Conservation (phyloP, 2,329 filamentous ascomycete species). For the Colletotrichum spinosum region DNA sequence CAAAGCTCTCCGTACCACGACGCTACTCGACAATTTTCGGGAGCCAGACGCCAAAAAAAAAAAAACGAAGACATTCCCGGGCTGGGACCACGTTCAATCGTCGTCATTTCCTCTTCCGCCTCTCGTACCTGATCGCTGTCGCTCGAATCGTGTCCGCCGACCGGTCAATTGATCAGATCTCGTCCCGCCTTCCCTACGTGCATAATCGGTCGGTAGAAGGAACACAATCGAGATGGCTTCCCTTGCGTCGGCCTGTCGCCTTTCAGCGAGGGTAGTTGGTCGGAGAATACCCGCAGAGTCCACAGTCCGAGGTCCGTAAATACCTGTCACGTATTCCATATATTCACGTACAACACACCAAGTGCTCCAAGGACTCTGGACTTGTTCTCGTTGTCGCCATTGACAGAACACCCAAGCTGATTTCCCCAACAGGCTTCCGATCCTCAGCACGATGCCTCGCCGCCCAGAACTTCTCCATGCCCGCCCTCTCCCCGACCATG, state of each 20-base stretch:
- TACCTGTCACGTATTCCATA: background rate
- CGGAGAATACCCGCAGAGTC: constrained; percentile 66
- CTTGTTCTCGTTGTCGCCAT: too few species aligned
- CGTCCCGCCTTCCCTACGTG: background rate
- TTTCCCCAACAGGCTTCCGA: constrained; percentile 66
- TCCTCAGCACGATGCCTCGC: constrained; percentile 73
- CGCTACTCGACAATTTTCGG: constrained; percentile 27
- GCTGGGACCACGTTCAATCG: background rate
- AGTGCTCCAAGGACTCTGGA: too few species aligned
- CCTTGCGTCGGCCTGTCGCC: constrained; percentile 71
- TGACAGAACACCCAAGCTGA: constrained; percentile 20
- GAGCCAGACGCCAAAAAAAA: background rate
- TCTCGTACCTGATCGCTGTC: background rate
- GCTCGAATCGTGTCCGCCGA: background rate
- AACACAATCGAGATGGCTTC: constrained; percentile 69
- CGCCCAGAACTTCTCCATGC: constrained; percentile 91
- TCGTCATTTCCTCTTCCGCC: background rate
- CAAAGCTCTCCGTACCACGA: constrained; percentile 19
- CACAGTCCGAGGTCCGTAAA: constrained; percentile 66
- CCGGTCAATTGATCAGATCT: constrained; percentile 7
- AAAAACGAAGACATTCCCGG: constrained; percentile 23
- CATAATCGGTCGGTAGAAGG: constrained; percentile 8
- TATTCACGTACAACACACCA: background rate
- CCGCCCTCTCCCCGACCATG: constrained; percentile 91
- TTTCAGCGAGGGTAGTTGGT: constrained; percentile 70